Percentiles rank a stretch among this genome's conserved stretches.
Evolutionary conservation across 148 eudicot genomes (phyloP).

Genomic region (Rhododendron griersonianum): DNA sequence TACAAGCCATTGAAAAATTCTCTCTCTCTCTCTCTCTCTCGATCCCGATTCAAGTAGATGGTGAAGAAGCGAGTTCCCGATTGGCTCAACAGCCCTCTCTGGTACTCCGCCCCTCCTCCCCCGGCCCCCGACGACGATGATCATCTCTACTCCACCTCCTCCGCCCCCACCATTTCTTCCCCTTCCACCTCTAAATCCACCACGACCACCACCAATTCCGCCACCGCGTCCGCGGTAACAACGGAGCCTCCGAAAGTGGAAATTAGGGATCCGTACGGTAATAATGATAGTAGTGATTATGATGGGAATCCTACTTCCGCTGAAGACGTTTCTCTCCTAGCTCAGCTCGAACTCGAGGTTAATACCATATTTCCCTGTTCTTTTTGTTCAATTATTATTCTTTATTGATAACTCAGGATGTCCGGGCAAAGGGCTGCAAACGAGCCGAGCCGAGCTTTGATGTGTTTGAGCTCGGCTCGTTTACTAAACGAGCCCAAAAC

Average conservation of each 20-base stretch:
- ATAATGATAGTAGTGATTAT: conserved; percentile 15
- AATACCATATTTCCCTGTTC: background rate
- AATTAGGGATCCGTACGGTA: conserved; percentile 33
- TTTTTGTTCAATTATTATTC: background rate
- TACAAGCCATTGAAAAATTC: background rate
- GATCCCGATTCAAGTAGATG: conserved; percentile 19
- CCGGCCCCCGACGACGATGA: background rate
- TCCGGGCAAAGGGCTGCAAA: too few relatives aligned
- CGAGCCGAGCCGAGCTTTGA: too few relatives aligned
- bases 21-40: background rate
- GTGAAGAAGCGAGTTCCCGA: conserved; percentile 65
- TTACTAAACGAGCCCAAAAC: too few relatives aligned
- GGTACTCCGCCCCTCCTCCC: conserved; percentile 54
- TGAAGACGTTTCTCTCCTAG: conserved; percentile 63
- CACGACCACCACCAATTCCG: background rate
- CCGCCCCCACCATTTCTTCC: conserved; percentile 1
- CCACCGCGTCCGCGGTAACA: conserved; percentile 7
- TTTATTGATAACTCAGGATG: too few relatives aligned
- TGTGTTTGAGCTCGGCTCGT: too few relatives aligned
- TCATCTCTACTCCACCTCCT: conserved; percentile 17
- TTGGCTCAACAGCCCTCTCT: conserved; percentile 88
- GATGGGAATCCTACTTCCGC: conserved; percentile 22
- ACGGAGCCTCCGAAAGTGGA: conserved; percentile 30
- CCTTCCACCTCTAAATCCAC: conserved; percentile 5
- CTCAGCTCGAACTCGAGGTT: conserved; percentile 86